A percentile compares a stretch with the other conserved stretches of the same genome.
Evolutionary conservation across 2,329 filamentous ascomycete species (phyloP).

Genomic region (Leptodontidium sp.): DNA sequence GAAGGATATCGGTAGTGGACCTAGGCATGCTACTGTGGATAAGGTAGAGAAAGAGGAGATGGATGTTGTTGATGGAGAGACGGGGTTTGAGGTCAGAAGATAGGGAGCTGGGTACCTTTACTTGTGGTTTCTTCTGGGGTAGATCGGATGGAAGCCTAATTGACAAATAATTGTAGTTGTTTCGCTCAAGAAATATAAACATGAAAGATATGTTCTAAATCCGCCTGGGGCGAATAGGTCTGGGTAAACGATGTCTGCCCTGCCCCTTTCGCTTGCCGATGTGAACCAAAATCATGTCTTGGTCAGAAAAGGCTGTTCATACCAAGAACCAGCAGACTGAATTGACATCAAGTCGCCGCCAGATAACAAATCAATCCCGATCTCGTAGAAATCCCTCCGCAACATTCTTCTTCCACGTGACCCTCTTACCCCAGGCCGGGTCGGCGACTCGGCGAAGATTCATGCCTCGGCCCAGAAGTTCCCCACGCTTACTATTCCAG

Average conservation of each 20-base stretch:
- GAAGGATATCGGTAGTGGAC: slow-evolving; percentile 78
- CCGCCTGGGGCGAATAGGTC: neutral
- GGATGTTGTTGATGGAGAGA: slow-evolving; percentile 71
- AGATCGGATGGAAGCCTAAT: neutral
- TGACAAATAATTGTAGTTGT: too few species aligned
- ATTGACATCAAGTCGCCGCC: neutral
- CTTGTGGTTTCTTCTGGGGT: neutral
- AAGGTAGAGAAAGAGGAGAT: slow-evolving; percentile 76
- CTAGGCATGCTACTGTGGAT: slow-evolving; percentile 74
- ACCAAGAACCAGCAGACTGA: too few species aligned
- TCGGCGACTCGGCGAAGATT: slow-evolving; percentile 15
- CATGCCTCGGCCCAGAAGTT: slow-evolving; percentile 12
- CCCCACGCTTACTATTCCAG: slow-evolving; percentile 19
- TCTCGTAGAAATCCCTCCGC: too few species aligned
- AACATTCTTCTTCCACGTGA: neutral
- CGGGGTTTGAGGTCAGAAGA: slow-evolving; percentile 63
- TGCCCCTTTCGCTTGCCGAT: too few species aligned
- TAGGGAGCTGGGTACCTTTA: slow-evolving; percentile 1
- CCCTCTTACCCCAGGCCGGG: neutral
- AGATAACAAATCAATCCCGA: slow-evolving; percentile 5
- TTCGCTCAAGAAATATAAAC: too few species aligned
- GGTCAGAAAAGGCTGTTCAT: too few species aligned
- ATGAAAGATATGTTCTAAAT: neutral
- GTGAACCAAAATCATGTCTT: too few species aligned
- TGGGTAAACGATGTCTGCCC: too few species aligned